Evolutionary conservation across 257 asterid species (phyloP), one percentile per base, ranked within the genome.

Genomic region (Prunella vulgaris): DNA sequence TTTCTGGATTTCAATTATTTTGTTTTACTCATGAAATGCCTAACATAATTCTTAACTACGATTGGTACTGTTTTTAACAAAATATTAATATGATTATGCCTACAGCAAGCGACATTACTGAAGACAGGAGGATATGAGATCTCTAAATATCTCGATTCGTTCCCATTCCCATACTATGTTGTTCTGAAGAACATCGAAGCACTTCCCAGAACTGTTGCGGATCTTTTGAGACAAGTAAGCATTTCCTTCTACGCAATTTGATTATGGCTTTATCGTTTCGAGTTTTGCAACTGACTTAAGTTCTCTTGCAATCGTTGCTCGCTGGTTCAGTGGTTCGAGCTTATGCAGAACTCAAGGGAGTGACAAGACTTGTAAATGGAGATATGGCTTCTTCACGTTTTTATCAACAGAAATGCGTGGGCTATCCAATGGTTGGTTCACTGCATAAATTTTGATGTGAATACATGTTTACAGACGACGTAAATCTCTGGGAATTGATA

Each of bases 171-270:
- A 0, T 91, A 69, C 78, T 91, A 91, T 44, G 88, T 85, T 40
- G 95, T 94, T 44, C 83, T 94, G 69, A 89, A 82, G 85, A 85
- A 91, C 81, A 86, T 87, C 12, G 95, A 87, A 68, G 94, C 95
- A 18, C 99, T 94, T 76, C 99, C 99, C 9, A 75, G 92, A 66
- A 86, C 96, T 5, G 91, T 91, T 1, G 96, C 95, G 1, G 97
- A 91, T 76, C 90, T 94, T 33, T 64, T 94, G 77, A 88, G 97
- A 91, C 99, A 91, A 76, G 99, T 90, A 74, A 74, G 89, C 72
- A 7, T 63, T 38, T 27, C 25, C 14, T 51, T 13, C 32, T 15
- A 37, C 1, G 8, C 3, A 10, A 21, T 57, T 32, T 4, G 5
- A 8, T 20, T 18, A 0, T 32, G 38, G 57, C 7, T 10, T 17